Evolutionary conservation across 164 flowering plant species (phyloP).

Genomic region (Chimonanthus praecox): DNA sequence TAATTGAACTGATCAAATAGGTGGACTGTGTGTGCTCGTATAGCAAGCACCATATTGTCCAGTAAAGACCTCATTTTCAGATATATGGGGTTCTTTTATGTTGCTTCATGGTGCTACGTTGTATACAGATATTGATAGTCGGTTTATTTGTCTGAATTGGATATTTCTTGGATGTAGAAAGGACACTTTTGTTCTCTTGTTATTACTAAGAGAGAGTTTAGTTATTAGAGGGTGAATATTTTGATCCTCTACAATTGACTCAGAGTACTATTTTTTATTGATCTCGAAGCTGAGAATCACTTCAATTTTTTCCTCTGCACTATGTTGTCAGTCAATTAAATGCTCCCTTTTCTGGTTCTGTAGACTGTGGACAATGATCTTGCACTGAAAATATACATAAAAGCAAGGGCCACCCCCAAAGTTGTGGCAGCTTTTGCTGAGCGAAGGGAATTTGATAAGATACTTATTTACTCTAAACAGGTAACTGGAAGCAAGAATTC

Average conservation of each 20-base stretch:
- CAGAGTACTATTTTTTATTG: background rate
- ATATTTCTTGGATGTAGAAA: background rate
- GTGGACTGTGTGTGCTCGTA: too few relatives aligned
- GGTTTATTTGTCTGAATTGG: background rate
- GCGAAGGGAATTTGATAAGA: conserved; percentile 92
- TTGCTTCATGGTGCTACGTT: background rate
- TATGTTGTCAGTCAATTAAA: background rate
- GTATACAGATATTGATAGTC: background rate
- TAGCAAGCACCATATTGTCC: too few relatives aligned
- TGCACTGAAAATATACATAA: conserved; percentile 90
- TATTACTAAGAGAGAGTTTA: too few relatives aligned
- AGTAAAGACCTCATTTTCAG: too few relatives aligned
- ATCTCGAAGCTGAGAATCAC: background rate
- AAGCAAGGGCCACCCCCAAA: conserved; percentile 97
- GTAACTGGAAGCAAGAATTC: conserved; percentile 23
- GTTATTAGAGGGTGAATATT: background rate
- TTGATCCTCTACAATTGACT: background rate
- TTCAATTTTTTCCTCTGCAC: background rate
- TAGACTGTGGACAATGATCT: conserved; percentile 99
- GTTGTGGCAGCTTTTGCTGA: conserved; percentile 99
- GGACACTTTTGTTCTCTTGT: background rate
- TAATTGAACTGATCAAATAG: too few relatives aligned
- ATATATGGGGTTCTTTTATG: background rate
- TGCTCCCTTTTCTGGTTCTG: conserved; percentile 1
- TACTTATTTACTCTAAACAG: conserved; percentile 96